phyloP scores from a whole-genome alignment of 2,329 filamentous ascomycete species.

The Apiospora koreana region DNA sequence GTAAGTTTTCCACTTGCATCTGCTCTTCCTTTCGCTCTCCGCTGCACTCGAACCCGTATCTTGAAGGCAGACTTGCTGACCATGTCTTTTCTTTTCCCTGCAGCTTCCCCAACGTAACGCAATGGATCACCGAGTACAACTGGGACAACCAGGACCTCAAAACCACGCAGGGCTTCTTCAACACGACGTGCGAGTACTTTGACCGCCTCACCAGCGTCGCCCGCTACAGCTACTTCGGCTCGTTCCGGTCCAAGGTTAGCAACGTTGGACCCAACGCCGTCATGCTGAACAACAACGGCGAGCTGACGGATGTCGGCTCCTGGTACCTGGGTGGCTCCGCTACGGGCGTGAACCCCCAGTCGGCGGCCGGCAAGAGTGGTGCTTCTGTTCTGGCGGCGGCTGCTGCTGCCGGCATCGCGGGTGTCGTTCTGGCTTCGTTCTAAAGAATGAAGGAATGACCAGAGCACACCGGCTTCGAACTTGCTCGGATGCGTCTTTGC shows the following conservation, averaged over 20 bases:
- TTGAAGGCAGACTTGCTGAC: neutral
- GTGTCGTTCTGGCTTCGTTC: neutral
- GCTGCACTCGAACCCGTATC: neutral
- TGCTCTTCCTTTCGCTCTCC: neutral
- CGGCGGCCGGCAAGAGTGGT: conserved; percentile 10
- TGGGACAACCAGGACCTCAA: conserved; percentile 56
- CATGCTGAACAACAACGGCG: conserved; percentile 68
- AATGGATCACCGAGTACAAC: conserved; percentile 83
- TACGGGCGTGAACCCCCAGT: conserved; percentile 44
- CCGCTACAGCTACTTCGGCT: conserved; percentile 75
- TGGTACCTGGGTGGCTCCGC: conserved; percentile 69
- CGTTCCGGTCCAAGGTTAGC: conserved; percentile 68
- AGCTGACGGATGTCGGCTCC: conserved; percentile 73
- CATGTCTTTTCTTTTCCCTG: neutral
- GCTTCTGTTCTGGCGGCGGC: conserved; percentile 1
- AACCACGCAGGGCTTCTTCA: conserved; percentile 67
- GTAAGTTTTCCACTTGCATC: conserved; percentile 29
- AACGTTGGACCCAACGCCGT: conserved; percentile 75
- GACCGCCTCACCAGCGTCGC: conserved; percentile 64
- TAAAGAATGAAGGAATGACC: neutral
- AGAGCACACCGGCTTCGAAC: neutral
- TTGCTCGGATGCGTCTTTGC: neutral
- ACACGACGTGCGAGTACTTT: conserved; percentile 65
- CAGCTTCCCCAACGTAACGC: conserved; percentile 60
- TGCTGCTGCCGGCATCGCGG: neutral